These are phyloP conservation scores for Penicillium macrosclerotiorum DNA, from an alignment of 495 filamentous ascomycete species.

Conservation along the genomic window DNA sequence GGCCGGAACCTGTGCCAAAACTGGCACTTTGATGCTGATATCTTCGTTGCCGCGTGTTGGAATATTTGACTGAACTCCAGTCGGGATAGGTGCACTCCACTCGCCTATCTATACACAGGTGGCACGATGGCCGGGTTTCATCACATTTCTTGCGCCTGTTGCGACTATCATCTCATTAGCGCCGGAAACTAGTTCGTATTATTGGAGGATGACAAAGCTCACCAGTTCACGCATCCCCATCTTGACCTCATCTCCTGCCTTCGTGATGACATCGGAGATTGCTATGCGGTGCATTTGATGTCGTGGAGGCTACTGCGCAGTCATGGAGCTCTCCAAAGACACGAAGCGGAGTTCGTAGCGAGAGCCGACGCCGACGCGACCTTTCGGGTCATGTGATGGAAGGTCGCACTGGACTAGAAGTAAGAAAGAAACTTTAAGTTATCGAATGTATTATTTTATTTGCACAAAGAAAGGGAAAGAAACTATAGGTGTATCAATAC, in stretches of 20 bases:
- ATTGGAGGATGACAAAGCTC: neutral
- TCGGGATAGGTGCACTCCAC: slow-evolving; percentile 9
- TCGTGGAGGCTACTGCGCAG: too few species aligned
- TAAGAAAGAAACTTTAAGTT: neutral
- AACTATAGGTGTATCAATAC: neutral
- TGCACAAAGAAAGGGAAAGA: neutral
- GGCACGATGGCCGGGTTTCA: slow-evolving; percentile 6
- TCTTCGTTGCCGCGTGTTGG: slow-evolving; percentile 3
- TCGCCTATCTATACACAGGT: slow-evolving; percentile 1
- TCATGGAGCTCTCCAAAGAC: too few species aligned
- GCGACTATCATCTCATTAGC: slow-evolving; percentile 10
- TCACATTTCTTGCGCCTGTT: slow-evolving; percentile 13
- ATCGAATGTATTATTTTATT: neutral
- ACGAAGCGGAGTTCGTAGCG: too few species aligned
- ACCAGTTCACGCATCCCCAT: slow-evolving; percentile 14
- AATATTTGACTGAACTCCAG: slow-evolving; percentile 9
- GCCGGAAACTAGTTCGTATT: too few species aligned
- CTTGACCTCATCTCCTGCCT: slow-evolving; percentile 9
- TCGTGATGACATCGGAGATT: neutral
- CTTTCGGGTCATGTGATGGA: slow-evolving; percentile 1
- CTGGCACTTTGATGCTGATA: neutral
- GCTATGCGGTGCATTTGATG: neutral
- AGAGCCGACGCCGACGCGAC: too few species aligned
- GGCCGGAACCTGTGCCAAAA: neutral
- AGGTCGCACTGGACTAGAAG: neutral